Evolutionary conservation across 2,329 filamentous ascomycete genomes (phyloP), one percentile per base, ranked within the genome.

Genomic region (Fusarium sp.): DNA sequence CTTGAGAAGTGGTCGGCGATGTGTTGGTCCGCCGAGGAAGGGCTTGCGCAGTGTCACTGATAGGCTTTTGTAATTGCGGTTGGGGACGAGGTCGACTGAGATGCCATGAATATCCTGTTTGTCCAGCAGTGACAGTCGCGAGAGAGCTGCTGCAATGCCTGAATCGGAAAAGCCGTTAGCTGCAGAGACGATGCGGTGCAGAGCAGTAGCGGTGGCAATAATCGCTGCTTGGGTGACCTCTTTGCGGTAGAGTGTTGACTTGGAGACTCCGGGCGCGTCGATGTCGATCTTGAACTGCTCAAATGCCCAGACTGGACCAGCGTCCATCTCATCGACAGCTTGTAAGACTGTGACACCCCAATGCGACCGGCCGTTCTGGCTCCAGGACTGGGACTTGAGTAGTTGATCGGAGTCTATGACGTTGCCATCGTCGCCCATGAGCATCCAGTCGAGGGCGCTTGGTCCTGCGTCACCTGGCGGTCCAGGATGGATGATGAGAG

Each of bases 281-380:
- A 73, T 73, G 22, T 70, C 38, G n/a, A 73, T 36, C 22, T 63
- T 49, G 48, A 73, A 73, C 9, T 73, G 71, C 9, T 73, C 70
- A 33, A 73, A 73, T 6, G 71, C 71, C 71, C 71, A 73, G 3
- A 73, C 67, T 22, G 70, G 70, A 11, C 71, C 71, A 22, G 71
- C 71, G 10, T 73, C 71, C 52, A 73, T 69, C 66, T 73, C 71
- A 10, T 63, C 61, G 24, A 67, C 71, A 12, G 71, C 71, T 38
- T 73, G 71, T 6, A 73, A 42, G n/a, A 73, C 61, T 6, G 70
- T 73, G 7, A 73, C 70, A 18, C 71, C 71, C 71, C 71, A 73
- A 38, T 73, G 61, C n/a, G 71, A 63, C 12, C 71, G 71, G 10
- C 71, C 66, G 9, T 35, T 48, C 45, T 39, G 44, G 17, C 66